Percentiles rank a stretch among this genome's conserved stretches.
These are phyloP conservation scores for Leccinum barrowsii DNA, from an alignment of 768 basidiomycete species.

Conservation along the genomic window DNA sequence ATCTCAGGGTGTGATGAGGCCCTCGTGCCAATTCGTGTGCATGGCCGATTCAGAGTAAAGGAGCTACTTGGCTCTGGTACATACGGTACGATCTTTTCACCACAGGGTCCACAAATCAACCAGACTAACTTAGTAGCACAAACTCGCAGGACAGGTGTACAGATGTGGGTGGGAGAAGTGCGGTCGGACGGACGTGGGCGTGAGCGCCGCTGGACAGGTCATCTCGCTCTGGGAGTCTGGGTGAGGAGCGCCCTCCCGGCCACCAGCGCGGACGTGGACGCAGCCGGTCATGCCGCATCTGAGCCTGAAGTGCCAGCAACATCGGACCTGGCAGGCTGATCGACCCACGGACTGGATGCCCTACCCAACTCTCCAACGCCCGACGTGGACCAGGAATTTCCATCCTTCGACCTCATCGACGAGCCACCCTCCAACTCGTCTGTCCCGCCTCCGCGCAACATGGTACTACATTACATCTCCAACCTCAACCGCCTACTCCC, in stretches of 20 bases:
- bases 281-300: neutral
- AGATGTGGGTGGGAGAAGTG: constrained; percentile 91
- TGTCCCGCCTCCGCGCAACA: constrained; percentile 23
- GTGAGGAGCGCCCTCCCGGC: constrained; percentile 60
- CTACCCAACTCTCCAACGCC: neutral
- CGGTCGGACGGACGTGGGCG: constrained; percentile 93
- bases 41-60: no score
- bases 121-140: no score
- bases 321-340: neutral
- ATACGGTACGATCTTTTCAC: no score
- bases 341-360: neutral
- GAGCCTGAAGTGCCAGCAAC: neutral
- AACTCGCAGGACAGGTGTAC: constrained; percentile 24
- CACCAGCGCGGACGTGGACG: neutral
- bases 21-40: no score
- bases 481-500: constrained; percentile 88
- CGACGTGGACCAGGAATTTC: constrained; percentile 13
- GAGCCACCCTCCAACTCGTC: constrained; percentile 37
- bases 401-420: constrained; percentile 34
- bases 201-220: constrained; percentile 92
- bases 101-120: no score
- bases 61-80: no score
- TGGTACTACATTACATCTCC: constrained; percentile 72
- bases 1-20: no score
- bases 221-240: constrained; percentile 69